Evolutionary conservation across 352 stramenopile genomes (phyloP), one percentile per base, ranked within the genome.

Genomic region (Saprolegnia diclina): DNA sequence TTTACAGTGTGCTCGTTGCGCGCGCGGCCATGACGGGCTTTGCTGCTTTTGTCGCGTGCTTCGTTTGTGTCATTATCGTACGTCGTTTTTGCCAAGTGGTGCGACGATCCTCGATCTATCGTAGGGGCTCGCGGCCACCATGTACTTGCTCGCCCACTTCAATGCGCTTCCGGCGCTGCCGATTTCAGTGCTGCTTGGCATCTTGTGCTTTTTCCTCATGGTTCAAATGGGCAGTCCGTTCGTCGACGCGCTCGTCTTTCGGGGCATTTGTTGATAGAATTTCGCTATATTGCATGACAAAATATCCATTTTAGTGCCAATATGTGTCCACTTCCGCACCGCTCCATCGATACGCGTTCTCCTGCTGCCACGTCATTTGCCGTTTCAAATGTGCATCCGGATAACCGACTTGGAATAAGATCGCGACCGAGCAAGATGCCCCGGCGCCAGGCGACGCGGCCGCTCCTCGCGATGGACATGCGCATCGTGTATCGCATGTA

Each of bases 1-100:
- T 99, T 74, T 99, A 99, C 78, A 98, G 84, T 55, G 89, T 99
- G 0, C 79, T 99, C 38, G 92, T 98, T 32, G 92, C 92, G 7
- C 95, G 97, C 42, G 96, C 96, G 11, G 94, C 92, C 10, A 77
- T 93, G 67, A 89, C 97, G 62, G 92, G 92, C 54, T 97, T 98
- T 64, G 88, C 87, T 11, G 79, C 91, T 13, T 98, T 98, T 70
- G 83, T 81, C 5, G 77, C 91, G 19, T 98, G 91, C 67, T 97
- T 98, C 64, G 69, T 98, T 53, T 77, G 67, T 63, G 89, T 96
- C 29, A 90, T 99, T 71, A 72, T 98, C 1, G 84, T 92, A 75
- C 81, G 81, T 87, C 14, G 10, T 63, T 9, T 26, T 37, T 11
- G 6, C 29, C 29, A 35, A 59, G 6, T n/a, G 19, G 4, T 46